Base-by-base conservation (phyloP, 257 asterid genomes). In the Verbena officinalis region DNA sequence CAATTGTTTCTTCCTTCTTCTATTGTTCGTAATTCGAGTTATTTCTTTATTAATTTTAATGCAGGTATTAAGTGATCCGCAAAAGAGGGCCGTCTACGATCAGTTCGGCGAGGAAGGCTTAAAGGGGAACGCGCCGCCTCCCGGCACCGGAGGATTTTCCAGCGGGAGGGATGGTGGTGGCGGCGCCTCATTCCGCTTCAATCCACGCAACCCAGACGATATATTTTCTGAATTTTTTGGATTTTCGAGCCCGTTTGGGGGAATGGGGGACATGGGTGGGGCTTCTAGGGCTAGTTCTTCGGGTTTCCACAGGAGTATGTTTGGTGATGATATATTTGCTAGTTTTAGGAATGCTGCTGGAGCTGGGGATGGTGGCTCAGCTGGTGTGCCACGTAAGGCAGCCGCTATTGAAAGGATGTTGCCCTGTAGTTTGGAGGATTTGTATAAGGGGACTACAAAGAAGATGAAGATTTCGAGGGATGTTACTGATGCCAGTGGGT, bases 381-480 rank as follows among this genome's bases (percentile, higher is more conserved):
- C 70, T 24, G 24, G 72, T 46, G 38, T 64, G 40, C 65, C 59
- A 3, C 65, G 80, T 59, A 83, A 75, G 64, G 89, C 69, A 9
- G 75, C 78, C 2, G 66, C 84, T 0, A 73, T 80, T 39, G 86
- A 83, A 61, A 59, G 78, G 67, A 64, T 38, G 74, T 42, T 83
- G 67, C 77, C 71, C 0, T 83, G 89, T 62, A 77, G 77, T 58
- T 70, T 83, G 86, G 89, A 83, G 74, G 89, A 83, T 67, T 68
- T 83, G 66, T 80, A 76, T 21, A 82, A 69, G 70, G 92, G 88
- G 38, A 70, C 85, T 13, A 81, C 79, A n/a, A 81, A 69, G 69
- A 86, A 81, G 79, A 84, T 86, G 89, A 84, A 81, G 70, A 84
- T 86, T 67, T 86, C 95, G 1, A 63, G 91, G 68, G 81, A 81